phyloP scores from a whole-genome alignment of 2,329 filamentous ascomycete genomes.

The Periconia digitata region DNA sequence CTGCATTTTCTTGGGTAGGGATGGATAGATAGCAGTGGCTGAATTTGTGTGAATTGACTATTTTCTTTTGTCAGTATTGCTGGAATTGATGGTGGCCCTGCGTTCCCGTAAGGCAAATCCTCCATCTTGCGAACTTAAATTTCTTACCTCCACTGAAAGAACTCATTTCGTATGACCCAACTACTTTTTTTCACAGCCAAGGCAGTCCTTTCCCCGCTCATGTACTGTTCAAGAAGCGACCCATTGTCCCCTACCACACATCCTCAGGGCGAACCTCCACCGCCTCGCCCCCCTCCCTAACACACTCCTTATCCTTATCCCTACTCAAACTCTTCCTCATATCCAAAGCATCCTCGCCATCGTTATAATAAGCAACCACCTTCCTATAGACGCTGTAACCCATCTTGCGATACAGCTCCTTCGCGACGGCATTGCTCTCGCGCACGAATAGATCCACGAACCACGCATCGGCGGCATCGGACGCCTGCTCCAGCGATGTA shows the following conservation, averaged over 20 bases:
- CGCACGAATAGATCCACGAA: slow-evolving; percentile 96
- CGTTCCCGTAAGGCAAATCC: no score
- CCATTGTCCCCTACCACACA: slow-evolving; percentile 64
- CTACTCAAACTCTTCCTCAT: slow-evolving; percentile 91
- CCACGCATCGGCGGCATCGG: slow-evolving; percentile 82
- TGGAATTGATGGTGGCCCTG: no score
- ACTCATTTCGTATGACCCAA: no score
- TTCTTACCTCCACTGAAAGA: no score
- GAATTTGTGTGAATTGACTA: no score
- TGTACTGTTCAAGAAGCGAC: no score
- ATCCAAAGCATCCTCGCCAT: slow-evolving; percentile 94
- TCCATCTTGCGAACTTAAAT: no score
- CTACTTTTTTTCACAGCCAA: no score
- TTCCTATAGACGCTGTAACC: slow-evolving; percentile 87
- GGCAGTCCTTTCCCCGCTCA: no score
- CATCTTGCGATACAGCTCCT: slow-evolving; percentile 85
- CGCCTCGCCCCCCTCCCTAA: slow-evolving; percentile 78
- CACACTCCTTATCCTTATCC: slow-evolving; percentile 73
- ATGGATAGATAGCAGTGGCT: no score
- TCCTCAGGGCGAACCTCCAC: slow-evolving; percentile 79
- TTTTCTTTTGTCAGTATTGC: no score
- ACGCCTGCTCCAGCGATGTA: slow-evolving; percentile 76
- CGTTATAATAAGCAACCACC: slow-evolving; percentile 90
- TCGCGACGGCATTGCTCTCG: slow-evolving; percentile 82
- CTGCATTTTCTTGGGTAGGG: no score